phyloP scores from a whole-genome alignment of 176 grass and related monocot genomes.

The Tillandsia fasciculata region DNA sequence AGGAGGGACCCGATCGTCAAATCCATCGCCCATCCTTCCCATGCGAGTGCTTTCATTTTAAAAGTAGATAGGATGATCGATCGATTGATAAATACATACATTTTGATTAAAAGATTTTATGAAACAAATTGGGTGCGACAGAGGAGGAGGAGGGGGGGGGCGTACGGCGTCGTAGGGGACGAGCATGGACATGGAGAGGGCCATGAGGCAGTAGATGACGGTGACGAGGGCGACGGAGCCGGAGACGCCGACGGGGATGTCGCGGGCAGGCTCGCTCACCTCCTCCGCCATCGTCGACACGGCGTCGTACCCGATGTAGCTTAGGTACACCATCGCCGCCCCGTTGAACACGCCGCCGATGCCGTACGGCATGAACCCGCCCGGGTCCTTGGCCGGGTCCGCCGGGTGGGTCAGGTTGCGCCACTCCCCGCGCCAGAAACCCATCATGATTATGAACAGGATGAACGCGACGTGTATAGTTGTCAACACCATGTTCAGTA shows the following conservation, averaged over 20 bases:
- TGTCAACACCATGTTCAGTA: conserved; percentile 78
- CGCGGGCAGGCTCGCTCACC: conserved; percentile 51
- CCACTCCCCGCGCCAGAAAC: conserved; percentile 57
- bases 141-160: background rate
- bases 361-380: conserved; percentile 76
- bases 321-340: conserved; percentile 86
- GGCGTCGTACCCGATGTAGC: conserved; percentile 98
- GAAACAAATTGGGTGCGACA: background rate
- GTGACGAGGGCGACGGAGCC: conserved; percentile 81
- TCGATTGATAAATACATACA: no score
- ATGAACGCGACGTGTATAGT: conserved; percentile 72
- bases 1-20: no score
- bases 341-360: conserved; percentile 71
- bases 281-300: conserved; percentile 99
- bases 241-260: conserved; percentile 83
- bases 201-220: conserved; percentile 97
- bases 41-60: no score
- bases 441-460: conserved; percentile 76
- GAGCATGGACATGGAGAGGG: conserved; percentile 86
- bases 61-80: no score
- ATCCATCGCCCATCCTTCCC: no score
- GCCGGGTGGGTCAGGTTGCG: conserved; percentile 57
- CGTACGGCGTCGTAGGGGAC: conserved; percentile 87
- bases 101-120: no score
- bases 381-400: conserved; percentile 32